Base-by-base conservation (phyloP, 2,329 filamentous ascomycete genomes). In the Aspergillus amoenus region DNA sequence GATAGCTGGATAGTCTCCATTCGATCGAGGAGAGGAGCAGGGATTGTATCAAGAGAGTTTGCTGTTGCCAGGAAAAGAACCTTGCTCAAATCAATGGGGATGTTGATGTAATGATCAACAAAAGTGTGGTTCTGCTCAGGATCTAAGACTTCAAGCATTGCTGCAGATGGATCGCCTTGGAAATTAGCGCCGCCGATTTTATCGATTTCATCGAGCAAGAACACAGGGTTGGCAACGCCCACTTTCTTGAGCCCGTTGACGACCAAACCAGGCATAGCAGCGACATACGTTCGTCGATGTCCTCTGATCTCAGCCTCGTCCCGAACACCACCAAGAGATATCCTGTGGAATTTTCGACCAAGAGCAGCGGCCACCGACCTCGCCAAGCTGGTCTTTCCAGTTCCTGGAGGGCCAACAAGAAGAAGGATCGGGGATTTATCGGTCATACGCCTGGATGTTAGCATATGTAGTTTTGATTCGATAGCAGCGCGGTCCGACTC, bases 291-390 rank as follows among this genome's bases (percentile, higher is more conserved):
- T 65, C 94, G 84, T 55, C 94, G 85, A 75, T 99, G 94, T 9
- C 94, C 94, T 58, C 94, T 86, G 59, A 99, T 97, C 77, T 99
- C 94, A 15, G 94, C 94, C 74, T 99, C 94, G 68, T 99, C 94
- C 54, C 94, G 84, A 3, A 99, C 93, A 65, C 94, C 94, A 59
- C 94, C 94, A 4, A 99, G 86, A 3, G 94, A 97, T 66, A 99
- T 97, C 45, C 94, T 87, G 74, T 99, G 93, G 74, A 99, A 99
- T 73, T 97, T 96, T 62, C 94, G 87, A 15, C 93, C 93, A 11
- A 99, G 82, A 1, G 94, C 93, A 15, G 90, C 90, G 2, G 94
- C 94, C 22, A 99, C 88, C 1, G 93, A 97, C 66, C 93, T 91
- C 30, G 94, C 94, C 45, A 99, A 81, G 66, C 91, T 96, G 0